These are phyloP conservation scores for Arctium lappa DNA, from an alignment of 129 eudicot species.

Conservation along the genomic window DNA sequence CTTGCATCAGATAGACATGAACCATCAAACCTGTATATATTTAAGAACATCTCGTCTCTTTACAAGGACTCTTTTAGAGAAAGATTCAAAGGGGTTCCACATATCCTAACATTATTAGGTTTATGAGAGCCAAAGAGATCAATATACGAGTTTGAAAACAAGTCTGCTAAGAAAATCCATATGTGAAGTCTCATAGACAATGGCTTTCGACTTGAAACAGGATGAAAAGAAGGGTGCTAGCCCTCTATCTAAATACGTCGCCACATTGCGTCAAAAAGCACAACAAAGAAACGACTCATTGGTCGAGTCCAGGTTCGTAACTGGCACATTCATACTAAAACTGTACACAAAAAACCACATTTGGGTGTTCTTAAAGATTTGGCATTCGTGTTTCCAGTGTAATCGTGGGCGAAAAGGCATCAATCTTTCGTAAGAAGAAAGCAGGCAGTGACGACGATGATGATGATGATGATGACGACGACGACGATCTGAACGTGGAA, in stretches of 20 bases:
- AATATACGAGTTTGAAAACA: no score
- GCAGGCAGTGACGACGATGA: conserved; percentile 33
- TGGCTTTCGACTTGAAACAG: conserved; percentile 29
- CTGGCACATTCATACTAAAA: conserved; percentile 36
- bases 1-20: no score
- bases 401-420: conserved; percentile 60
- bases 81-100: no score
- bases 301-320: conserved; percentile 47
- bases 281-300: conserved; percentile 58
- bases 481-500: conserved; percentile 22
- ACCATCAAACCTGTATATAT: no score
- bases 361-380: conserved; percentile 5
- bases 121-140: no score
- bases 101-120: no score
- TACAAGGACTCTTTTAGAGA: no score
- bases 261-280: conserved; percentile 60
- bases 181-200: background rate
- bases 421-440: conserved; percentile 54
- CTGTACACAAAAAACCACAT: conserved; percentile 35
- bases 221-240: conserved; percentile 60
- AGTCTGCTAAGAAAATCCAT: background rate
- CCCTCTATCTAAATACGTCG: conserved; percentile 59
- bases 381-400: conserved; percentile 45
- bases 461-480: conserved; percentile 32
- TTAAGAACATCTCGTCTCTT: no score